Percentiles rank a stretch among this genome's conserved stretches.
These are phyloP conservation scores for Cutaneotrichosporon spelunceum DNA, from an alignment of 1,284 basidiomycete genomes.

Conservation along the genomic window DNA sequence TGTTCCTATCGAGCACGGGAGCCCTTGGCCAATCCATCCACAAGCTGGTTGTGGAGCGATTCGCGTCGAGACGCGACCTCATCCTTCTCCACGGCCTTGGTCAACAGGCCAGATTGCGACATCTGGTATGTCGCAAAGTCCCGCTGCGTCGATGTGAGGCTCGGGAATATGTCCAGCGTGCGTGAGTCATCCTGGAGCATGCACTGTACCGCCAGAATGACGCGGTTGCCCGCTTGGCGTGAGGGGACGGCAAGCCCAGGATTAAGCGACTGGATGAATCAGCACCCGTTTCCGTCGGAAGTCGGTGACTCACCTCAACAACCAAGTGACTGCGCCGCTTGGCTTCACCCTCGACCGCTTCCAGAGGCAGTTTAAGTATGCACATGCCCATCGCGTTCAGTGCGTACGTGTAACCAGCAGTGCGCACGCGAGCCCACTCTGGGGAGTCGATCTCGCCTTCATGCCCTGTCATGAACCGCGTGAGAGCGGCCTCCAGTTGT, in stretches of 20 bases:
- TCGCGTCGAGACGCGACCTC: background rate
- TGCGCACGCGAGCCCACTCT: conserved; percentile 10
- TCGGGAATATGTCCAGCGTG: conserved; percentile 38
- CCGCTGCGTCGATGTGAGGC: conserved; percentile 33
- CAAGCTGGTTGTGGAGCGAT: conserved; percentile 2
- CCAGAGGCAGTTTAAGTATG: conserved; percentile 35
- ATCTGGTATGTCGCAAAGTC: conserved; percentile 44
- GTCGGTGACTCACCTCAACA: conserved; percentile 29
- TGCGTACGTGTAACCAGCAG: conserved; percentile 38
- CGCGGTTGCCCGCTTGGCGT: conserved; percentile 40
- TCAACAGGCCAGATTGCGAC: conserved; percentile 34
- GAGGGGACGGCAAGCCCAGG: conserved; percentile 23
- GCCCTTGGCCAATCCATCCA: conserved; percentile 7
- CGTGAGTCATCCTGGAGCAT: conserved; percentile 32
- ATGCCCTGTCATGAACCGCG: conserved; percentile 27
- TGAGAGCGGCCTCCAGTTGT: conserved; percentile 32
- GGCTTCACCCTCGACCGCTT: conserved; percentile 38
- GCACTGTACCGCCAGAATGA: conserved; percentile 44
- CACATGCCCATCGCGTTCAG: conserved; percentile 45
- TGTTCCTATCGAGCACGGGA: background rate
- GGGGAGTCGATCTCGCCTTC: background rate
- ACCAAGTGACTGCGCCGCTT: conserved; percentile 29
- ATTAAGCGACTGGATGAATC: background rate
- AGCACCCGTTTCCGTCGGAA: background rate
- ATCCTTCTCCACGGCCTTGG: background rate